Base-by-base conservation (phyloP, 177 flowering plant genomes). In the Viscum album region DNA sequence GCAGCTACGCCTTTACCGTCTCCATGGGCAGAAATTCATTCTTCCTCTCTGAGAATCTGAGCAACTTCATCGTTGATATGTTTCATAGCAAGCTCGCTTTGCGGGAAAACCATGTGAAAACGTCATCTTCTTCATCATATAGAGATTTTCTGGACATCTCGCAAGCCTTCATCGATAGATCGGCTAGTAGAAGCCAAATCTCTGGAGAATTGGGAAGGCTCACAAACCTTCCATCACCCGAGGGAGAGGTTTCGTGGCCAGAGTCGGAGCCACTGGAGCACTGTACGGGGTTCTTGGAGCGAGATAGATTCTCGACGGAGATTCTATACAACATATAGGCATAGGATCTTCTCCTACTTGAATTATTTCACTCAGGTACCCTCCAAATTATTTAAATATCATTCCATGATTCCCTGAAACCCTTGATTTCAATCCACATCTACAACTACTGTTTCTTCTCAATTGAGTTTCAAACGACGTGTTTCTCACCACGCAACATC, bases 121-220 rank as follows among this genome's bases (percentile, higher is more conserved):
- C n/a, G 41, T 68, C 81, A 21, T 39, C 78, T 3, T 29, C 71
- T 32, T 50, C 76, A 41, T 35, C 74, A 26, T 64, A 71, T 0
- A 75, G 72, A n/a, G 85, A 82, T 17, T 74, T 81, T 23, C 74
- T 86, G 29, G 88, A 87, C 19, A 66, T 90, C n/a, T 92, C 96
- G 0, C 88, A 81, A n/a, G 83, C 89, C 31, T 86, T 85, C 78
- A 85, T 87, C 68, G 96, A 88, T 71, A 85, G 80, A 71, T 90
- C 97, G 0, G 88, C 84, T 5, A 92, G 86, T 74, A 85, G 91
- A 79, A 89, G 94, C 70, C 97, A 95, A 54, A 88, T 95, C 43
- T 95, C 99, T 33, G 97, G 99, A 6, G 97, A 95, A 75, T 62
- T 95, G 43, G 89, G 85, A 79, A 76, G 89, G 34, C 83, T 95